Conservation (phyloP, 495 filamentous ascomycete genomes). For the Lichina pygmaea region DNA sequence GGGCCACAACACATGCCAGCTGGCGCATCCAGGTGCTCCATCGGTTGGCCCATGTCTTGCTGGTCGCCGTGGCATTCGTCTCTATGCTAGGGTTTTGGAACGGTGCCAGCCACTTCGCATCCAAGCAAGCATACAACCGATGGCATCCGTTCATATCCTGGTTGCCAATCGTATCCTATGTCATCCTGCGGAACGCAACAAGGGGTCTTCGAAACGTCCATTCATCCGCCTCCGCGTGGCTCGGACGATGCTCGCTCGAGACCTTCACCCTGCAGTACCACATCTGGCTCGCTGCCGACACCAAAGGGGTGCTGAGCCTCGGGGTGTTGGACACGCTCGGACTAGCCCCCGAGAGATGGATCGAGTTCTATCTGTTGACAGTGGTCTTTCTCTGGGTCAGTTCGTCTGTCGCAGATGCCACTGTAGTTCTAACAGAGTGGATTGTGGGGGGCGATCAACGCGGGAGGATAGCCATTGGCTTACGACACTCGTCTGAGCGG, state of each 20-base stretch:
- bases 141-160: conserved; percentile 26
- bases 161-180: conserved; percentile 23
- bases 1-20: background rate
- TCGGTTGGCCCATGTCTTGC: background rate
- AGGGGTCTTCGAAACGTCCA: conserved; percentile 14
- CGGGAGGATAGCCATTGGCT: background rate
- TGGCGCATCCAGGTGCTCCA: background rate
- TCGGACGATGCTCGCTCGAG: conserved; percentile 28
- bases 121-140: conserved; percentile 19
- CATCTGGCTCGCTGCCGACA: conserved; percentile 33
- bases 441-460: conserved; percentile 10
- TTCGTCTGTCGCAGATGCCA: conserved; percentile 11
- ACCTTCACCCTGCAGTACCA: conserved; percentile 33
- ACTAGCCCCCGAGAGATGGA: conserved; percentile 1
- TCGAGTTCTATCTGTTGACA: conserved; percentile 14
- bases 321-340: conserved; percentile 12
- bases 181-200: conserved; percentile 23
- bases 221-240: conserved; percentile 20
- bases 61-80: conserved; percentile 6
- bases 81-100: conserved; percentile 4
- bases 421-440: conserved; percentile 13
- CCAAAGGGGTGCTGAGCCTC: conserved; percentile 22
- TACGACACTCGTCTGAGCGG: no score
- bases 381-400: conserved; percentile 17
- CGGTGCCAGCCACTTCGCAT: conserved; percentile 12